A percentile compares a stretch with the other conserved stretches of the same genome.
Evolutionary conservation across 345 rosid genomes (phyloP).

Genomic region (Linum usitatissimum): DNA sequence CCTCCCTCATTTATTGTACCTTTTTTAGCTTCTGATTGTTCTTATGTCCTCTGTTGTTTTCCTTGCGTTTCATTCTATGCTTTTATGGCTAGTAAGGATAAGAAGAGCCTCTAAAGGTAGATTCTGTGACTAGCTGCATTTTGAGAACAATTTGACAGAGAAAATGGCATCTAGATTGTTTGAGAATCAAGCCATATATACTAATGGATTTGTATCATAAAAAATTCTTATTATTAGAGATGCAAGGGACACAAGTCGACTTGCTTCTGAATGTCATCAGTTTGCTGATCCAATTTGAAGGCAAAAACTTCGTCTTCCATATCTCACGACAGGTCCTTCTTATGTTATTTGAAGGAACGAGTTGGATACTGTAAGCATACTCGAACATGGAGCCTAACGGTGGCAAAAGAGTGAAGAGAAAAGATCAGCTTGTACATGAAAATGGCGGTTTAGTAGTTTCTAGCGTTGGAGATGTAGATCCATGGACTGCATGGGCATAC

Average conservation of each 20-base stretch:
- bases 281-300: neutral
- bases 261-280: neutral
- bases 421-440: constrained; percentile 36
- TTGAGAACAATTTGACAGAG: neutral
- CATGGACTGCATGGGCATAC: constrained; percentile 99
- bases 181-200: too few relatives aligned
- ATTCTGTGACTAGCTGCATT: neutral
- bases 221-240: neutral
- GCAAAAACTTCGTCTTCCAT: neutral
- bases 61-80: neutral
- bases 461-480: constrained; percentile 55
- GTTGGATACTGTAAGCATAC: constrained; percentile 13
- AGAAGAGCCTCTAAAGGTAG: neutral
- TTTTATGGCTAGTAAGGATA: constrained; percentile 1
- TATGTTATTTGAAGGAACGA: constrained; percentile 19
- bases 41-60: neutral
- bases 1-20: constrained; percentile 5
- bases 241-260: neutral
- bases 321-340: neutral
- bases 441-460: constrained; percentile 36
- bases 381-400: constrained; percentile 51
- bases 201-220: neutral
- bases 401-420: constrained; percentile 40
- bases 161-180: neutral
- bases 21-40: constrained; percentile 3